A percentile compares a stretch with the other conserved stretches of the same genome.
phyloP scores from a whole-genome alignment of 2,329 filamentous ascomycete genomes.

The Penicillium sp. region DNA sequence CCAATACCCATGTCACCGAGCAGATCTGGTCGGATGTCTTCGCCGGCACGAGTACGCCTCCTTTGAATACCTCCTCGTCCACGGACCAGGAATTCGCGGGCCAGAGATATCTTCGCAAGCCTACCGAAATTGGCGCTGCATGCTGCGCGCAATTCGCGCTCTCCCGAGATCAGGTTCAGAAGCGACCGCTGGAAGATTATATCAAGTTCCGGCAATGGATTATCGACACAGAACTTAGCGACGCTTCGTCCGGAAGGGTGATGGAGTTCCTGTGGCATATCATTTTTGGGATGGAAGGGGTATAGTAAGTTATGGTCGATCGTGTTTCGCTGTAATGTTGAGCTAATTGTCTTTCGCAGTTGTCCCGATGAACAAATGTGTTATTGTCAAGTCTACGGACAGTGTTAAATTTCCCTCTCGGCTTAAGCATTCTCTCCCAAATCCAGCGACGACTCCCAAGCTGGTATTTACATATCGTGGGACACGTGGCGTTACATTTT shows the following conservation, averaged over 20 bases:
- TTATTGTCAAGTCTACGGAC: conserved; percentile 40
- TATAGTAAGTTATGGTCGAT: conserved; percentile 36
- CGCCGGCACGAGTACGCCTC: conserved; percentile 41
- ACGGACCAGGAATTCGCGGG: conserved; percentile 3
- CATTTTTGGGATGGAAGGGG: conserved; percentile 46
- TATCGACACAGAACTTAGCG: conserved; percentile 54
- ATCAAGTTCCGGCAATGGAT: conserved; percentile 60
- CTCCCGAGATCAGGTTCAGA: conserved; percentile 52
- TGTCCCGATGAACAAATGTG: conserved; percentile 38
- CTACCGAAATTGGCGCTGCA: conserved; percentile 54
- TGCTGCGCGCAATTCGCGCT: conserved; percentile 68
- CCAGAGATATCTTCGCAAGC: conserved; percentile 43
- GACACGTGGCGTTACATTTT: not conserved
- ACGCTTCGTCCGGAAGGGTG: conserved; percentile 58
- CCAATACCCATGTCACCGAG: conserved; percentile 38
- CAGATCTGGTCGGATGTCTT: conserved; percentile 42
- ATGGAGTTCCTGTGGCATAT: conserved; percentile 68
- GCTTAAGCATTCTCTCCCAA: conserved; percentile 7
- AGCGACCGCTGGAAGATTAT: conserved; percentile 55
- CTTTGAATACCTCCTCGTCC: conserved; percentile 28
- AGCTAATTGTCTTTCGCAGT: conserved; percentile 22
- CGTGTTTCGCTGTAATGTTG: not conserved
- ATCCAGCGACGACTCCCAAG: not conserved
- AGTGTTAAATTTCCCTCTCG: conserved; percentile 27
- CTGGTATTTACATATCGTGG: not conserved